Evolutionary conservation across 495 filamentous ascomycete genomes (phyloP), one percentile per base, ranked within the genome.

Genomic region (Choiromyces venosus): DNA sequence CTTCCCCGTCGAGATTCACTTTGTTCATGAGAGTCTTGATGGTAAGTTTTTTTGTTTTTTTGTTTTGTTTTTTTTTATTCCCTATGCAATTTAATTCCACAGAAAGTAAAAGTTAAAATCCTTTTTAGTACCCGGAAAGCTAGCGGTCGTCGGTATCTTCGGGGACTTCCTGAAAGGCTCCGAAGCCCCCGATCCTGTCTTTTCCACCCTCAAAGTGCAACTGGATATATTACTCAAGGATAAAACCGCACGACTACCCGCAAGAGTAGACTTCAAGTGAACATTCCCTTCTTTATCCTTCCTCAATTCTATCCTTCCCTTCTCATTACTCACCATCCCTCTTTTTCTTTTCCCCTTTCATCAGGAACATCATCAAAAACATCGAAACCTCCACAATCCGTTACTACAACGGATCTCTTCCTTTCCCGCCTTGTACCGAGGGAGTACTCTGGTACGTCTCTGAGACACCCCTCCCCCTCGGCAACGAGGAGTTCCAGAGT

Each of bases 381-480:
- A 56, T 68, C 8, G 16, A 65, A 25, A 69, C 9, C 40, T 38
- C 72, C 21, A 36, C 29, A 0, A 38, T 77, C 7, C 72, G 82
- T 78, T 82, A 83, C 39, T 91, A 91, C 82, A 81, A 82, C 0
- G 90, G 90, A 52, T 89, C 87, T 0, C 84, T 92, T 25, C 91
- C 90, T 38, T 91, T 89, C 8, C 90, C 90, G 25, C 90, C 90
- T 0, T 92, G 90, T 84, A 83, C 84, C 18, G 88, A 92, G 80
- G 84, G 83, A 33, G 84, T 91, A 65, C 80, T 75, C 39, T 91
- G 88, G 87, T 86, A 86, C 70, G 83, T 91, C 35, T 84, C 83
- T 68, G 83, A 84, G 12, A 74, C 85, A 71, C 86, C 86, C 33
- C 77, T 91, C n/a, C 66, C 67, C 38, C 79, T 91, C 52, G 84